Conservation (phyloP, 2,329 filamentous ascomycete genomes). For the Dendryphion nanum region DNA sequence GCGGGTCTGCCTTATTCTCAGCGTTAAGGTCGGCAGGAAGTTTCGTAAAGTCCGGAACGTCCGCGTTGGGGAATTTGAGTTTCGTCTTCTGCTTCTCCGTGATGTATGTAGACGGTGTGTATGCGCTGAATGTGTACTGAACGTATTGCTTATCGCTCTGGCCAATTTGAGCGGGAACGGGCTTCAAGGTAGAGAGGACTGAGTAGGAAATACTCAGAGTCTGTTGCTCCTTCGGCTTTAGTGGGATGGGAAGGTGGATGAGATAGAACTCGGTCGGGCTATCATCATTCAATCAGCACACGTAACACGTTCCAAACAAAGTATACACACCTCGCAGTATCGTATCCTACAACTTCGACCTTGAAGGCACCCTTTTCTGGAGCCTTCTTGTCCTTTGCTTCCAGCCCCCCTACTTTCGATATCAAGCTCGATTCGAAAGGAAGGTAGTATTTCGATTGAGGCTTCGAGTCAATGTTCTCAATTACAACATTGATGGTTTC, state of each 20-base stretch:
- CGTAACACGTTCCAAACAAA: not conserved
- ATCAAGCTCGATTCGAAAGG: constrained; percentile 79
- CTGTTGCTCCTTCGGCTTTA: constrained; percentile 73
- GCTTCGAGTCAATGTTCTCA: constrained; percentile 76
- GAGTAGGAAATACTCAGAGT: constrained; percentile 87
- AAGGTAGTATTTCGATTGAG: constrained; percentile 88
- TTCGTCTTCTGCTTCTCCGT: constrained; percentile 97
- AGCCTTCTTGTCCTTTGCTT: constrained; percentile 91
- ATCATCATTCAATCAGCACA: not conserved
- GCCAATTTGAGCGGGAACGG: constrained; percentile 77
- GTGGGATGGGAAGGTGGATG: constrained; percentile 72
- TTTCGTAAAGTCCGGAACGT: constrained; percentile 82
- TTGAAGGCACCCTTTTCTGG: constrained; percentile 64
- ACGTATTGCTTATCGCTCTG: constrained; percentile 88
- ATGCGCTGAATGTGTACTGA: constrained; percentile 80
- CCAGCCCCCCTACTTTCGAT: constrained; percentile 75
- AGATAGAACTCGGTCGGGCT: constrained; percentile 70
- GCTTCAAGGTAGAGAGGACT: constrained; percentile 72
- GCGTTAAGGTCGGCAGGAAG: constrained; percentile 59
- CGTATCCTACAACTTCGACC: constrained; percentile 64
- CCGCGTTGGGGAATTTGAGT: constrained; percentile 76
- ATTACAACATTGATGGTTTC: constrained; percentile 93
- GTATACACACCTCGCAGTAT: constrained; percentile 51
- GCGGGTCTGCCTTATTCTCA: constrained; percentile 64
- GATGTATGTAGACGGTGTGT: constrained; percentile 77